Conservation (phyloP, 192 early-diverging fungal species). For the Backusella morwellensis region DNA sequence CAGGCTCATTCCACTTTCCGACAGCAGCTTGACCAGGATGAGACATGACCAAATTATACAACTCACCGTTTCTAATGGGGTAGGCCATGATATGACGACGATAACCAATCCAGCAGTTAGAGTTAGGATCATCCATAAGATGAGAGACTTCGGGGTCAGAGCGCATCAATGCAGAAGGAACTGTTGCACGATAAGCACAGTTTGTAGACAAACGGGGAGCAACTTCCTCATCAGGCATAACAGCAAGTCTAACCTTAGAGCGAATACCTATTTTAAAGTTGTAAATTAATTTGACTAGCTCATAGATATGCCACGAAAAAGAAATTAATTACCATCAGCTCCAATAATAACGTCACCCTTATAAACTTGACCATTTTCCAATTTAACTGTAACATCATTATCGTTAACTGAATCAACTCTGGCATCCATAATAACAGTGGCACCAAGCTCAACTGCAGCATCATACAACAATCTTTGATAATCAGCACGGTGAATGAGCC, state of each 20-base stretch:
- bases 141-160: constrained; percentile 15
- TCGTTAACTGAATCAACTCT: constrained; percentile 15
- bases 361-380: background rate
- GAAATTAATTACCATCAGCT: constrained; percentile 12
- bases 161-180: constrained; percentile 16
- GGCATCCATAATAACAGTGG: constrained; percentile 8
- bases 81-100: constrained; percentile 16
- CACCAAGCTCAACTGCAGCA: constrained; percentile 13
- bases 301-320: background rate
- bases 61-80: constrained; percentile 14
- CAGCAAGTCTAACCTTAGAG: constrained; percentile 15
- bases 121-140: constrained; percentile 18
- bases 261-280: constrained; percentile 6
- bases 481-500: constrained; percentile 15
- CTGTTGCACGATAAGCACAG: constrained; percentile 21
- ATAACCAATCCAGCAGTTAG: constrained; percentile 22
- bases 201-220: constrained; percentile 14
- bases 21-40: constrained; percentile 9
- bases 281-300: background rate
- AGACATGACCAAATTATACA: constrained; percentile 18
- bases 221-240: constrained; percentile 12
- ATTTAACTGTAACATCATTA: background rate
- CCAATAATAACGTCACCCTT: constrained; percentile 17
- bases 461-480: constrained; percentile 16
- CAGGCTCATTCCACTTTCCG: constrained; percentile 20